Percentiles rank a stretch among this genome's conserved stretches.
phyloP scores from a whole-genome alignment of 345 rosid genomes.

The Raphanus sativus region DNA sequence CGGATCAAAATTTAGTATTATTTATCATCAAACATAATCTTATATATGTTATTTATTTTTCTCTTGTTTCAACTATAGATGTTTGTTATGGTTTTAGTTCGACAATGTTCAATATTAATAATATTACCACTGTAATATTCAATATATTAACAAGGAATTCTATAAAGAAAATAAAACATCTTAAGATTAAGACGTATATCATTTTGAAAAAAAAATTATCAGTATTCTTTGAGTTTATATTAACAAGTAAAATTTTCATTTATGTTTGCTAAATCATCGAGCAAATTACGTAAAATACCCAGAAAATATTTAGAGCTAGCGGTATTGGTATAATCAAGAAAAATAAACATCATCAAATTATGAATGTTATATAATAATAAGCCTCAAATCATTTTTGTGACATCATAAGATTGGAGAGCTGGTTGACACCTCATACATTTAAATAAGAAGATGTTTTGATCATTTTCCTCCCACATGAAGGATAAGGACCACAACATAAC shows the following conservation, averaged over 20 bases:
- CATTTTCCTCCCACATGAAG: conserved; percentile 13
- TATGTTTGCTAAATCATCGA: background rate
- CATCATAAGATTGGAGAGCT: conserved; percentile 7
- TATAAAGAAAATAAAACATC: background rate
- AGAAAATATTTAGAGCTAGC: background rate
- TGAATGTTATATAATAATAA: background rate
- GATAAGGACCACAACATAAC: conserved; percentile 27
- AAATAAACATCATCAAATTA: background rate
- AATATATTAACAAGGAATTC: background rate
- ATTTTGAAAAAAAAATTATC: background rate
- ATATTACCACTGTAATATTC: too few species aligned
- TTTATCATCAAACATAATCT: too few species aligned
- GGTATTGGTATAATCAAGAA: background rate
- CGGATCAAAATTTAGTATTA: too few species aligned
- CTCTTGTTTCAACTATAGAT: too few species aligned
- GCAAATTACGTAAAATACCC: background rate
- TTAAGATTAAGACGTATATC: background rate
- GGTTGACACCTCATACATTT: conserved; percentile 21
- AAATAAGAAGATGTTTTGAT: conserved; percentile 4
- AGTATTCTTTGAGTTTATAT: background rate
- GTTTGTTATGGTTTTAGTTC: background rate
- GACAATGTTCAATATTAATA: background rate
- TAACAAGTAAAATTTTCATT: background rate
- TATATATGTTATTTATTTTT: too few species aligned
- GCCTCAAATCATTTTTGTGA: conserved; percentile 16